Base-by-base conservation (phyloP, 2,329 filamentous ascomycete species). In the Sphaerulina populicola region DNA sequence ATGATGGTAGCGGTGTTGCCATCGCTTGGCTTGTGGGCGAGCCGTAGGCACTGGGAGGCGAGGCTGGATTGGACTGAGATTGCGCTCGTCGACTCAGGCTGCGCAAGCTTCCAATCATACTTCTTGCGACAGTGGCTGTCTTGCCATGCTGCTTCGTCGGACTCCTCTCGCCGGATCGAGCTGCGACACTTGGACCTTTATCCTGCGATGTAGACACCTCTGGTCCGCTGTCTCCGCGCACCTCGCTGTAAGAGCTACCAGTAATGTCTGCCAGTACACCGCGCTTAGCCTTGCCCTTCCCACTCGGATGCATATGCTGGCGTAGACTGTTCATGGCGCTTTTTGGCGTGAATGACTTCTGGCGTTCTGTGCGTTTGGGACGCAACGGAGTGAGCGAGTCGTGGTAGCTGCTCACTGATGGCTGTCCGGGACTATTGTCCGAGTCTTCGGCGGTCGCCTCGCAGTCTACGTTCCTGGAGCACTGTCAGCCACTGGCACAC, bases 71-170 rank as follows among this genome's bases (percentile, higher is more conserved):
- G 15, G 57, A 55, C 47, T 49, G 33, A 30, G 49, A 35, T 11
- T 35, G 53, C 23, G 39, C 47, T 49, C 43, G 52, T 14, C 53
- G 49, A 33, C 56, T 47, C 31, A 62, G 43, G 15, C 54, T 49
- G 15, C 60, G 56, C 36, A 63, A 49, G 51, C 60, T 62, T 27
- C 60, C 60, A n/a, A 60, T 55, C 12, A 64, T 29, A 38, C 58
- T 62, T 15, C 42, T 55, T 12, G 58, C 58, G 10, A 62, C 39
- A 45, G 60, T 63, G 41, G 42, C 36, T n/a, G 49, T 56, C 29
- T 56, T 48, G 12, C 40, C 40, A 27, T 60, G 55, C 9, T 49
- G 43, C 47, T 37, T 53, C 9, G 46, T 48, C 29, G 46, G 46
- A 31, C 47, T 55, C 9, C 36, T 55, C 36, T 37, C 14, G 12